Evolutionary conservation across 768 basidiomycete species (phyloP), one percentile per base, ranked within the genome.

Genomic region (Chlorophyllum brunneum): DNA sequence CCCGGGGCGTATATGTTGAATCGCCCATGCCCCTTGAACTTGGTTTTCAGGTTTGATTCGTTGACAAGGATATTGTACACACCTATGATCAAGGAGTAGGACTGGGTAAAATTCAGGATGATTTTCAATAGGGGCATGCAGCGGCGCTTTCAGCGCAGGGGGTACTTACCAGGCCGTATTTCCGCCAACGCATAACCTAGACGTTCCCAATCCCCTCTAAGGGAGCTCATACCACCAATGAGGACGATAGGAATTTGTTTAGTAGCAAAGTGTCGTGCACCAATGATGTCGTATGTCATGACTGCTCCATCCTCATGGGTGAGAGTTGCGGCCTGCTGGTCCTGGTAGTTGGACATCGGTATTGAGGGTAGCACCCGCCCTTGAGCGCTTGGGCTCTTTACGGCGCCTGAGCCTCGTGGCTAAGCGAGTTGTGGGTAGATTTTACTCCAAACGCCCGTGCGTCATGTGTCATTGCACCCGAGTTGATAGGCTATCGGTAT

Each of bases 11-110:
- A 16, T 70, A 60, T 29, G 62, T 63, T 0, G 78, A 79, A 43
- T 74, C 64, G 5, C 77, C 76, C 58, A 78, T 76, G 2, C 78
- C 78, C 55, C 76, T 74, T 46, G 11, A 23, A 31, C 8, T 26
- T 24, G 16, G 8, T n/a, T 37, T 22, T 13, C 18, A 11, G 16
- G 34, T 16, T 50, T 6, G 6, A 18, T 18, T 23, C 20, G 4
- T 23, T 40, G n/a, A n/a, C 3, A 22, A 15, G 23, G 15, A 11
- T 16, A 29, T 6, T 23, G 18, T 33, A 16, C 38, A 18, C 36
- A 36, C 37, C 53, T 58, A 24, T 75, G 74, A 56, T 78, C 76
- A 57, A 69, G 75, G 13, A 74, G 55, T 10, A 77, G 60, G n/a
- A 77, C 76, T 77, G 23, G 18, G 30, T 2, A 51, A 9, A 8